Conservation (phyloP, 495 filamentous ascomycete species). For the Talaromyces ruber region DNA sequence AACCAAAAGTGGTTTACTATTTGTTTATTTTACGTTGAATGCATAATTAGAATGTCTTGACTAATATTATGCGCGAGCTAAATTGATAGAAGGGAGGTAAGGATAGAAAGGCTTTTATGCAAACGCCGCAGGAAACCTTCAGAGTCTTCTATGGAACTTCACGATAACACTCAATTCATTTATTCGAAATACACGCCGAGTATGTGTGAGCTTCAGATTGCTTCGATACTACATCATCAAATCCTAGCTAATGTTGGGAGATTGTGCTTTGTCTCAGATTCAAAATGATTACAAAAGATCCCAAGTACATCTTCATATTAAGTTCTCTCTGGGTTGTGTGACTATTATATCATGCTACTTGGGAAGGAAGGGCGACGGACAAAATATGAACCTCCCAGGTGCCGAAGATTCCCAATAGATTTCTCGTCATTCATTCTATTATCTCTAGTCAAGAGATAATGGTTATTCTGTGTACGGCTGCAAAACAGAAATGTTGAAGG, state of each 20-base stretch:
- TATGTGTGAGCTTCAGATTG: background rate
- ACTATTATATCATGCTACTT: too few relatives aligned
- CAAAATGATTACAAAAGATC: too few relatives aligned
- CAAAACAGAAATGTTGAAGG: background rate
- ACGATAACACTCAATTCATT: background rate
- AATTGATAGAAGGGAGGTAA: background rate
- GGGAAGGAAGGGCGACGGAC: too few relatives aligned
- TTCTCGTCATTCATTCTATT: too few relatives aligned
- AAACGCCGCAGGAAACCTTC: background rate
- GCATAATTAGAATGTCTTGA: background rate
- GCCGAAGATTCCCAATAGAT: too few relatives aligned
- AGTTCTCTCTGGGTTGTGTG: too few relatives aligned
- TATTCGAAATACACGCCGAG: background rate
- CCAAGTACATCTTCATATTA: too few relatives aligned
- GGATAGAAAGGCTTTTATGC: background rate
- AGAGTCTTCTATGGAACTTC: background rate
- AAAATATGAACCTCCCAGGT: too few relatives aligned
- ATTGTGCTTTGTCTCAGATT: too few relatives aligned
- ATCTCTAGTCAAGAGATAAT: background rate
- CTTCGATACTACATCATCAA: background rate
- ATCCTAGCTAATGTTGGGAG: background rate
- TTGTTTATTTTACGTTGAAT: background rate
- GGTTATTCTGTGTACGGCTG: background rate
- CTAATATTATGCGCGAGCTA: background rate
- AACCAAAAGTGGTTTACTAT: background rate